These are phyloP conservation scores for Paraphoma sp. DNA, from an alignment of 2,329 filamentous ascomycete genomes.

Conservation along the genomic window DNA sequence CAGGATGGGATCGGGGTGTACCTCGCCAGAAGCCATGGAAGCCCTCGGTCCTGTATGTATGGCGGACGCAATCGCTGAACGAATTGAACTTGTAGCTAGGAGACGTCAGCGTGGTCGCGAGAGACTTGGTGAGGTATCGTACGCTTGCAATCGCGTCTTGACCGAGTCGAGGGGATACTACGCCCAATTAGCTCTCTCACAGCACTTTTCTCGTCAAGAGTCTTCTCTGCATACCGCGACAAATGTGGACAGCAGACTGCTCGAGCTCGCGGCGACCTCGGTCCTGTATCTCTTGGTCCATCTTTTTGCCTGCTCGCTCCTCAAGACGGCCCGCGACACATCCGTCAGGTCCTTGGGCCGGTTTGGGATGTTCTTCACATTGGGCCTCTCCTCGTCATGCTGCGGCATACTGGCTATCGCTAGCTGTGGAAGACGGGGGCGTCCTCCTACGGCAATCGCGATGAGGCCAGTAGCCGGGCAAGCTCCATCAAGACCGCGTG, in stretches of 20 bases:
- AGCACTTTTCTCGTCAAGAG: background rate
- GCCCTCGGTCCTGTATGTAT: slow-evolving; percentile 71
- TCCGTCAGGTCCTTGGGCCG: slow-evolving; percentile 49
- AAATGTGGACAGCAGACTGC: slow-evolving; percentile 79
- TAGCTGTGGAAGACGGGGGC: slow-evolving; percentile 58
- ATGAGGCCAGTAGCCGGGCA: slow-evolving; percentile 60
- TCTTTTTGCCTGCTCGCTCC: slow-evolving; percentile 53
- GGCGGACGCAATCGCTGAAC: slow-evolving; percentile 74
- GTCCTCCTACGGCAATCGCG: slow-evolving; percentile 68
- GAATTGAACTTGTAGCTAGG: slow-evolving; percentile 72
- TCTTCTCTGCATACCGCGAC: slow-evolving; percentile 60
- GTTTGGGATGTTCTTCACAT: slow-evolving; percentile 27
- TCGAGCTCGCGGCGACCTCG: slow-evolving; percentile 78
- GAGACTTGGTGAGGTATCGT: slow-evolving; percentile 23
- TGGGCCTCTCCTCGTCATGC: slow-evolving; percentile 30
- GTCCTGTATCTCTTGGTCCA: slow-evolving; percentile 81
- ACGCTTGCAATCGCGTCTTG: slow-evolving; percentile 87
- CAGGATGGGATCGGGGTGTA: slow-evolving; percentile 46
- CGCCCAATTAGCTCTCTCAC: slow-evolving; percentile 24
- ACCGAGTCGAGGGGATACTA: slow-evolving; percentile 85
- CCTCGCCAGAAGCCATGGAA: slow-evolving; percentile 59
- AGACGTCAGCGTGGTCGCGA: slow-evolving; percentile 19
- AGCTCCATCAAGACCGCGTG: slow-evolving; percentile 60
- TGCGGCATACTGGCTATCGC: slow-evolving; percentile 55
- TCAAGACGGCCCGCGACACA: slow-evolving; percentile 42